Conservation (phyloP, 2,329 filamentous ascomycete species). For the Botrytis sinoallii region DNA sequence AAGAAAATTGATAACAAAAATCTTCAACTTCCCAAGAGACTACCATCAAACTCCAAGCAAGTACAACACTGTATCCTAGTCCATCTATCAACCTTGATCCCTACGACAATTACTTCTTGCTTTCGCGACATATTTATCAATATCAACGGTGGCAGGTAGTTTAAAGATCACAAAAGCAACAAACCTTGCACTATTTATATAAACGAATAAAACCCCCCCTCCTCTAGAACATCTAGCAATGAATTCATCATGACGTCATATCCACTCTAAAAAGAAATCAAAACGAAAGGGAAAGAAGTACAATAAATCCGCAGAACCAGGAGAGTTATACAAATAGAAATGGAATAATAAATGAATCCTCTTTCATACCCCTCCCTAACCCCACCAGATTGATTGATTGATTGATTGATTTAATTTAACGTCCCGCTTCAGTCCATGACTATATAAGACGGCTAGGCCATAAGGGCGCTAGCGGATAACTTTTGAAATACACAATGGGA, state of each 20-base stretch:
- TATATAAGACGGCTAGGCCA: no score
- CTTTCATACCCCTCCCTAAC: neutral
- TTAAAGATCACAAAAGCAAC: neutral
- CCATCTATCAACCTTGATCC: no score
- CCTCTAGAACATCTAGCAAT: neutral
- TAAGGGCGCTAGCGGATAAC: no score
- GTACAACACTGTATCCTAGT: no score
- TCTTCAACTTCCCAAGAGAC: neutral
- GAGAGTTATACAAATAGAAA: neutral
- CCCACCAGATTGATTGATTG: no score
- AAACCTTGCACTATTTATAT: neutral
- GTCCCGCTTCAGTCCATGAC: no score
- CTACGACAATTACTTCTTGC: fast-evolving
- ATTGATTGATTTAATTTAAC: no score
- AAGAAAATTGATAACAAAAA: neutral
- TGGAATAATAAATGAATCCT: neutral
- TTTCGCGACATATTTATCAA: no score
- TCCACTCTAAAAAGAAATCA: neutral
- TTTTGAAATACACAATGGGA: no score
- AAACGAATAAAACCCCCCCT: fast-evolving
- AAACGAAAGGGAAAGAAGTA: neutral
- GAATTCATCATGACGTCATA: neutral
- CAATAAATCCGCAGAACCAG: fast-evolving
- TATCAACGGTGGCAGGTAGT: no score
- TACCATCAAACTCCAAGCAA: neutral